phyloP scores from a whole-genome alignment of 495 filamentous ascomycete species.

The Penicillium antarcticum region DNA sequence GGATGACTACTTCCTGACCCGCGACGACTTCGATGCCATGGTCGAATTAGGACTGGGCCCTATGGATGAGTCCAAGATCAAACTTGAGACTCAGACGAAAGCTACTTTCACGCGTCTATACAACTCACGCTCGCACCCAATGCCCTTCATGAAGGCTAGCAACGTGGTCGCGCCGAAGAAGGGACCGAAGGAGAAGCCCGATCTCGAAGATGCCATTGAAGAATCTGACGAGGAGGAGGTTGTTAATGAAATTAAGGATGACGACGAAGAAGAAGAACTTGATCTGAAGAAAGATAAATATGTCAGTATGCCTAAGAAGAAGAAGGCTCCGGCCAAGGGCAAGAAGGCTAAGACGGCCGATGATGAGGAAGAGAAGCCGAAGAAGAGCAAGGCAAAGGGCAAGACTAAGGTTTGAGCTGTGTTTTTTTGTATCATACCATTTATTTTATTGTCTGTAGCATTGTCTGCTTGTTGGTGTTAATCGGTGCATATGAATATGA shows the following conservation, averaged over 20 bases:
- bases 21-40: slow-evolving; percentile 90
- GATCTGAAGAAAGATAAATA: slow-evolving; percentile 95
- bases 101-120: slow-evolving; percentile 86
- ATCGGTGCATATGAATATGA: not conserved
- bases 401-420: slow-evolving; percentile 36
- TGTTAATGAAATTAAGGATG: slow-evolving; percentile 56
- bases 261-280: slow-evolving; percentile 65
- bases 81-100: slow-evolving; percentile 82
- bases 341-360: slow-evolving; percentile 58
- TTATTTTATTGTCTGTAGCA: not conserved
- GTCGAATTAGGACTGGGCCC: slow-evolving; percentile 87
- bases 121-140: slow-evolving; percentile 79
- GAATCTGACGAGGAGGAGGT: slow-evolving; percentile 77
- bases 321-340: slow-evolving; percentile 51
- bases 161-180: slow-evolving; percentile 69
- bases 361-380: slow-evolving; percentile 51
- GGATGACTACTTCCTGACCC: slow-evolving; percentile 97
- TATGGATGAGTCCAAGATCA: slow-evolving; percentile 68
- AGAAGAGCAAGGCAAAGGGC: slow-evolving; percentile 46
- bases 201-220: slow-evolving; percentile 94
- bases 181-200: slow-evolving; percentile 72
- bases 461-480: not conserved
- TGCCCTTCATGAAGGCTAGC: slow-evolving; percentile 94
- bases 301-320: slow-evolving; percentile 82
- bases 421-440: slow-evolving; percentile 9